Base-by-base conservation (phyloP, 768 basidiomycete genomes). In the Pulveroboletus ravenelii region DNA sequence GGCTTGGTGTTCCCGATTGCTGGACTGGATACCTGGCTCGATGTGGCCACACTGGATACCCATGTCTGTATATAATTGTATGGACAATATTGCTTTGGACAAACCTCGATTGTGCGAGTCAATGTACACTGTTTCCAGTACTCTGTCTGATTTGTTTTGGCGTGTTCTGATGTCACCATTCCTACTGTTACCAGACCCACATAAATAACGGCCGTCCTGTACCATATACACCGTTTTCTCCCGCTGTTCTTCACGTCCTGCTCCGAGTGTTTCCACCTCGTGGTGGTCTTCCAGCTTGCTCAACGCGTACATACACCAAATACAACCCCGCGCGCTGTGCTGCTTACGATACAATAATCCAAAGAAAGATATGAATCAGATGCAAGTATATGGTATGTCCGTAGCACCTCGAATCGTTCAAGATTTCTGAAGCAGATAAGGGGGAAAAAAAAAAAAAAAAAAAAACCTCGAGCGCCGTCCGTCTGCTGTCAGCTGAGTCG, bases 331-430 rank as follows among this genome's bases (percentile, higher is more conserved):
- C 30, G 20, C 50, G 25, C 43, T 52, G 50, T 32, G n/a, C 45
- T 47, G 41, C 27, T 47, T 49, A 32, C 17, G 37, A 54, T 56
- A 62, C 47, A 50, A 39, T 42, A 32, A 27, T 48, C 18, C 49
- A 43, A 35, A 35, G 15, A 56, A 46, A 53, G n/a, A 45, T 37
- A 50, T 10, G 13, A 32, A 59, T 57, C 41, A 39, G 20, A 54
- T 52, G 43, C 25, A 38, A 45, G 34, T 45, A 49, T 50, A 54
- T 57, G 27, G 44, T 41, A 43, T 43, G 52, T 64, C 62, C 59
- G 47, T 17, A 41, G 40, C 39, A 47, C 29, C 36, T 39, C 29
- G 40, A 8, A 41, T 29, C 38, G 30, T 47, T 46, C 53, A 36
- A 41, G 41, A n/a, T 27, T 3, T 25, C 32, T 29, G 27, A 42